phyloP scores from a whole-genome alignment of 805 yeast species.

The Cyberlindnera sargentensis region DNA sequence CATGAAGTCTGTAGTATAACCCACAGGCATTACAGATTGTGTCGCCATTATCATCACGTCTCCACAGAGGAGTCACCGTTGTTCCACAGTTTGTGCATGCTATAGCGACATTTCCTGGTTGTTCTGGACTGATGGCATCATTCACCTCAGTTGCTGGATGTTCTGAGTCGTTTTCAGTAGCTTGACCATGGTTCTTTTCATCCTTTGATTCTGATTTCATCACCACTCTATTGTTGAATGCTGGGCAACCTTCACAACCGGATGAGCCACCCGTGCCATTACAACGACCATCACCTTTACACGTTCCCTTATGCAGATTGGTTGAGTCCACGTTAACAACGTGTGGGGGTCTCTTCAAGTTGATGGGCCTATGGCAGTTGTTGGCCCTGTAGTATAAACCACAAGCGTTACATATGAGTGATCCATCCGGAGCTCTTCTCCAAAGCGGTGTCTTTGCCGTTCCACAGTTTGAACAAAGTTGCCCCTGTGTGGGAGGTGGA shows the following conservation, averaged over 20 bases:
- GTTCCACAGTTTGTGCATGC: conserved; percentile 83
- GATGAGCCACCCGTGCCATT: conserved; percentile 83
- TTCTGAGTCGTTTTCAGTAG: no score
- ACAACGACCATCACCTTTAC: conserved; percentile 46
- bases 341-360: conserved; percentile 68
- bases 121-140: conserved; percentile 18
- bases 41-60: conserved; percentile 74
- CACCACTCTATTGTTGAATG: conserved; percentile 63
- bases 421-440: conserved; percentile 87
- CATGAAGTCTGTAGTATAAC: conserved; percentile 67
- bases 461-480: conserved; percentile 72
- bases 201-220: conserved; percentile 2
- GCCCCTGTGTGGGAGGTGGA: conserved; percentile 5
- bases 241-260: conserved; percentile 80
- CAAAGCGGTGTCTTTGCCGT: conserved; percentile 89
- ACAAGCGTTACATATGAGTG: conserved; percentile 91
- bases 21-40: conserved; percentile 90
- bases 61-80: conserved; percentile 82
- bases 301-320: conserved; percentile 21
- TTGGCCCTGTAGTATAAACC: conserved; percentile 86
- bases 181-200: background rate
- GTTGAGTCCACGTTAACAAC: conserved; percentile 67
- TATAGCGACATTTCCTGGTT: conserved; percentile 45
- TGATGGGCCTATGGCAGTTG: conserved; percentile 85
- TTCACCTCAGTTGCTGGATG: conserved; percentile 5